A percentile compares a stretch with the other conserved stretches of the same genome.
phyloP scores from a whole-genome alignment of 163 green algal species.

The Smithsoniella earleae region DNA sequence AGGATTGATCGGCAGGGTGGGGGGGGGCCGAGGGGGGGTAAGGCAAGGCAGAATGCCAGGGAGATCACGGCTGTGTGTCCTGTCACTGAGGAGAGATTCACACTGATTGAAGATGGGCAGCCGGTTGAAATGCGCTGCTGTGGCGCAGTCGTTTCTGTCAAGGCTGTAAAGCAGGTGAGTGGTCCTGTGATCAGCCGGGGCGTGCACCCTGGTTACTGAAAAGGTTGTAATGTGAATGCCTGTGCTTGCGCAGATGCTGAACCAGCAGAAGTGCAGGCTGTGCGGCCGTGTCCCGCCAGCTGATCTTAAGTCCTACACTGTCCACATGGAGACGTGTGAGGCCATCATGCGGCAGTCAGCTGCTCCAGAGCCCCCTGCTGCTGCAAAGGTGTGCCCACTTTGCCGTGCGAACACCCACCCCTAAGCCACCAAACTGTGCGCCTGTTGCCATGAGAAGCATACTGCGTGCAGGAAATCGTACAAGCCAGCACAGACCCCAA shows the following conservation, averaged over 20 bases:
- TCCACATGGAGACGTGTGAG: background rate
- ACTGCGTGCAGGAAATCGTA: background rate
- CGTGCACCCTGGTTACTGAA: background rate
- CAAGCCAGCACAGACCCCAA: no score
- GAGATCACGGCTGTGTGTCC: background rate
- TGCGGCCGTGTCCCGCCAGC: background rate
- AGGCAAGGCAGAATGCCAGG: background rate
- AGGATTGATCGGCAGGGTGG: background rate
- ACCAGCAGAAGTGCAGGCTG: background rate
- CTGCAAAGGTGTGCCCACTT: no score
- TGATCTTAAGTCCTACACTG: background rate
- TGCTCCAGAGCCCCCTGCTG: no score
- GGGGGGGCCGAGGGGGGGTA: background rate
- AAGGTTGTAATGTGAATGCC: background rate
- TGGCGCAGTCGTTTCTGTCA: background rate
- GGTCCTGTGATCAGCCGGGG: background rate
- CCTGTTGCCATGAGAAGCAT: background rate
- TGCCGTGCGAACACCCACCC: background rate
- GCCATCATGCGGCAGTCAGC: conserved; percentile 29
- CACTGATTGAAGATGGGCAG: conserved; percentile 10
- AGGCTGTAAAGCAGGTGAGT: conserved; percentile 7
- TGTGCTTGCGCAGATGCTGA: background rate
- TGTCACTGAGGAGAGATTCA: conserved; percentile 16
- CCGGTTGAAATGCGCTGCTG: conserved; percentile 24
- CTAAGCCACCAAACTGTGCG: background rate